Evolutionary conservation across 139 green algal species (phyloP), one percentile per base, ranked within the genome.

Genomic region (Prasinococcaceae sp.): DNA sequence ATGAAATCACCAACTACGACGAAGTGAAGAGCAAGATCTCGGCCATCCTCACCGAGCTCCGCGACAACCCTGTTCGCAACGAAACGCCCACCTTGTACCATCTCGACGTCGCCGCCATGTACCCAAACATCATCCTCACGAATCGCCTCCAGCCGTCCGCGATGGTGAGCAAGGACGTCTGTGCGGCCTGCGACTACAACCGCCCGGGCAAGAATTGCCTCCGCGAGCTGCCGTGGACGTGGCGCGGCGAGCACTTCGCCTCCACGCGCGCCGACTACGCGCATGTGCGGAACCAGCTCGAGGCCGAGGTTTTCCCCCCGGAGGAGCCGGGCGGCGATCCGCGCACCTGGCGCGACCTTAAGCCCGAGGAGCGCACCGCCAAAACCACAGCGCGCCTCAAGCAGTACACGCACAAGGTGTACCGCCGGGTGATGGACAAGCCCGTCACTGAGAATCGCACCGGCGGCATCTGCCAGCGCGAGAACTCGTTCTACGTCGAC

Each of bases 91-190:
- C 95, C 30, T 93, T 97, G 54, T 97, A 97, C 65, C 89, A 97
- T 61, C 74, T 97, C 49, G 89, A 97, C 60, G 89, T 97, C 29
- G 86, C 88, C 0, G 89, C 89, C 47, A 97, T 97, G 89, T 97
- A 97, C 73, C 89, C 89, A 60, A 96, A 96, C 79, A 97, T 97
- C 78, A 97, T 97, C 66, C 81, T 97, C 43, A 97, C 89, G 50
- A 97, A 97, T 73, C 52, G 68, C 6, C 60, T 78, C 2, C 70
- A 78, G 61, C 69, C 69, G 32, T 30, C 53, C 26, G 57, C 58
- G 8, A 74, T 70, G 10, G 65, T 74, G 42, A 70, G 39, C 24
- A 86, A 94, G 38, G 81, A 93, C 50, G 73, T 89, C 57, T 96
- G 88, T 64, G 89, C 89, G 2, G 85, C 88, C 2, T 97, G 89